phyloP scores from a whole-genome alignment of 1,139 yeast species.

The Suhomyces bokatorum region DNA sequence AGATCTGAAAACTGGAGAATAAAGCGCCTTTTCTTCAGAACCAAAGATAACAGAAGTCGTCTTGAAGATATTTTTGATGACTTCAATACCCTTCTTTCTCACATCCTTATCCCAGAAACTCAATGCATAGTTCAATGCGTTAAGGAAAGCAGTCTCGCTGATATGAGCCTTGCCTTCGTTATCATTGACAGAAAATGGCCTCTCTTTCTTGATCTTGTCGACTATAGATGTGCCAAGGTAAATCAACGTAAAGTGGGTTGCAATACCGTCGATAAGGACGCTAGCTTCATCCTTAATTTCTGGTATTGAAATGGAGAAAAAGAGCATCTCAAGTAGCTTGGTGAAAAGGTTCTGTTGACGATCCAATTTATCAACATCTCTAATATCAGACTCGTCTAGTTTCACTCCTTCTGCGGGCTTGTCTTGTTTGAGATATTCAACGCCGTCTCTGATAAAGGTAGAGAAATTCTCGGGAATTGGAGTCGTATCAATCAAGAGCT shows the following conservation, averaged over 20 bases:
- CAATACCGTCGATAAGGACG: slow-evolving; percentile 59
- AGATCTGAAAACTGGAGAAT: slow-evolving; percentile 73
- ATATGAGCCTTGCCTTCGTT: slow-evolving; percentile 75
- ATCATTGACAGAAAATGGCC: slow-evolving; percentile 73
- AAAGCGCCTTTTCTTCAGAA: slow-evolving; percentile 58
- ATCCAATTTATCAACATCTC: slow-evolving; percentile 51
- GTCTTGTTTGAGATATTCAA: slow-evolving; percentile 50
- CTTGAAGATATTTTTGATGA: slow-evolving; percentile 61
- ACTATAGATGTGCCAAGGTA: slow-evolving; percentile 74
- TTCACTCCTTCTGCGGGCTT: slow-evolving; percentile 36
- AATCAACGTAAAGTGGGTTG: slow-evolving; percentile 77
- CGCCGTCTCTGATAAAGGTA: slow-evolving; percentile 43
- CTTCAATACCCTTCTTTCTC: slow-evolving; percentile 66
- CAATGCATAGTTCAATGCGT: slow-evolving; percentile 76
- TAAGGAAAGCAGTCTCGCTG: slow-evolving; percentile 68
- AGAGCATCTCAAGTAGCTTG: slow-evolving; percentile 66
- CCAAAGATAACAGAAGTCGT: slow-evolving; percentile 72
- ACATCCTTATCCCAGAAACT: slow-evolving; percentile 76
- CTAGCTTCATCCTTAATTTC: slow-evolving; percentile 73
- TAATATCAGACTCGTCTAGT: slow-evolving; percentile 45
- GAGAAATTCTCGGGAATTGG: slow-evolving; percentile 61
- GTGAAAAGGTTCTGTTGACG: slow-evolving; percentile 62
- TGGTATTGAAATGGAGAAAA: slow-evolving; percentile 72
- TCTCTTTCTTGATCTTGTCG: slow-evolving; percentile 67
- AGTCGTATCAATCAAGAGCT: slow-evolving; percentile 67